These are phyloP conservation scores for Pluteus cervinus DNA, from an alignment of 768 basidiomycete species.

Conservation along the genomic window DNA sequence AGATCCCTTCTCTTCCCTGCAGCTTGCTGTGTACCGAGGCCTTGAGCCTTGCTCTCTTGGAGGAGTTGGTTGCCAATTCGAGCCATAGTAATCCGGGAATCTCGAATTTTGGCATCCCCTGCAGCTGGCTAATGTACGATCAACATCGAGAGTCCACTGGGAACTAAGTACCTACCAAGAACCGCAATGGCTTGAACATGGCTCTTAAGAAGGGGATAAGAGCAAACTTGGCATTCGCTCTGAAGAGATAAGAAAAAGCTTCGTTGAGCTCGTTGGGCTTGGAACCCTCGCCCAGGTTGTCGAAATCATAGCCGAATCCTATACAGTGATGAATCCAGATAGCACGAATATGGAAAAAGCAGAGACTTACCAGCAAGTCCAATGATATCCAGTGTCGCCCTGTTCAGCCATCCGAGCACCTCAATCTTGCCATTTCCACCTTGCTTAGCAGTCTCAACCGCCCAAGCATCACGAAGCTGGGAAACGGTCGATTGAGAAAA, in stretches of 20 bases:
- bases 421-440: slow-evolving; percentile 37
- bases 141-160: neutral
- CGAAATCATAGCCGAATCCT: slow-evolving; percentile 28
- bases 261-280: slow-evolving; percentile 43
- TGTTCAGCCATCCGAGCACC: slow-evolving; percentile 57
- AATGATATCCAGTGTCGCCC: slow-evolving; percentile 71
- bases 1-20: slow-evolving; percentile 43
- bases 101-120: slow-evolving; percentile 18
- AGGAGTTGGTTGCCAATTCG: slow-evolving; percentile 47
- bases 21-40: slow-evolving; percentile 22
- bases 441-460: slow-evolving; percentile 23
- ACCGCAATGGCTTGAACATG: slow-evolving; percentile 29
- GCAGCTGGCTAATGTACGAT: slow-evolving; percentile 22
- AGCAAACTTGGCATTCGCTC: slow-evolving; percentile 30
- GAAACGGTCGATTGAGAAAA: neutral
- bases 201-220: slow-evolving; percentile 24
- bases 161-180: slow-evolving; percentile 26
- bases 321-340: neutral
- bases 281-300: slow-evolving; percentile 19
- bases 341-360: neutral
- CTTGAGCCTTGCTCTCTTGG: slow-evolving; percentile 39
- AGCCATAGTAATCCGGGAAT: slow-evolving; percentile 35
- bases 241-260: slow-evolving; percentile 48
- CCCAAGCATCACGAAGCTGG: slow-evolving; percentile 48
- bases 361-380: slow-evolving; percentile 54